Percentiles rank a stretch among this genome's conserved stretches.
phyloP scores from a whole-genome alignment of 495 filamentous ascomycete species.

The Daldinia caldariorum region DNA sequence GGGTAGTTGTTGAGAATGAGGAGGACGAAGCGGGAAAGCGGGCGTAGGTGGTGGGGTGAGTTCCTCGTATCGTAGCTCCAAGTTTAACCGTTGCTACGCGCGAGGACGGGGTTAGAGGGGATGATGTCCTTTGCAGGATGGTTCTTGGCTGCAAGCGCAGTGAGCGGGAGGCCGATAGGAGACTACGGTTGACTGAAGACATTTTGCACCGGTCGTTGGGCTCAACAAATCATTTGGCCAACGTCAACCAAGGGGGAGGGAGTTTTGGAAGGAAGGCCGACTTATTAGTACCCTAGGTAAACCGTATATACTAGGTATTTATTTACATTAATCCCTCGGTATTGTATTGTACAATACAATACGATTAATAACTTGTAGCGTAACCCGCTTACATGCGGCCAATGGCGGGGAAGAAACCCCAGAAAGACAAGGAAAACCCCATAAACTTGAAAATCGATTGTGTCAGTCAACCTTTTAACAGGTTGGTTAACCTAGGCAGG shows the following conservation, averaged over 20 bases:
- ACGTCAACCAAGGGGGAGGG: background rate
- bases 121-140: slow-evolving; percentile 28
- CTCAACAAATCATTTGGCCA: slow-evolving; percentile 8
- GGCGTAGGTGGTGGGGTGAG: slow-evolving; percentile 28
- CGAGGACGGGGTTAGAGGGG: slow-evolving; percentile 35
- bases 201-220: slow-evolving; percentile 29
- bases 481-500: slow-evolving; percentile 4
- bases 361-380: slow-evolving; percentile 7
- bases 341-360: too few relatives aligned
- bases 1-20: slow-evolving; percentile 66
- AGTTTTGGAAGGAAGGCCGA: slow-evolving; percentile 1
- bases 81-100: slow-evolving; percentile 33
- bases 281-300: too few relatives aligned
- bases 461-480: background rate
- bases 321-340: background rate
- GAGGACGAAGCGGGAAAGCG: slow-evolving; percentile 33
- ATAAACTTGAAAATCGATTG: background rate
- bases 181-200: slow-evolving; percentile 48
- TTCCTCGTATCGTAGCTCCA: slow-evolving; percentile 38
- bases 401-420: slow-evolving; percentile 33
- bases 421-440: too few relatives aligned
- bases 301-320: too few relatives aligned
- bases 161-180: slow-evolving; percentile 48
- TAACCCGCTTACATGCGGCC: slow-evolving; percentile 35
- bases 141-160: slow-evolving; percentile 46